Evolutionary conservation across 768 basidiomycete genomes (phyloP), one percentile per base, ranked within the genome.

Genomic region (Mycena belliarum): DNA sequence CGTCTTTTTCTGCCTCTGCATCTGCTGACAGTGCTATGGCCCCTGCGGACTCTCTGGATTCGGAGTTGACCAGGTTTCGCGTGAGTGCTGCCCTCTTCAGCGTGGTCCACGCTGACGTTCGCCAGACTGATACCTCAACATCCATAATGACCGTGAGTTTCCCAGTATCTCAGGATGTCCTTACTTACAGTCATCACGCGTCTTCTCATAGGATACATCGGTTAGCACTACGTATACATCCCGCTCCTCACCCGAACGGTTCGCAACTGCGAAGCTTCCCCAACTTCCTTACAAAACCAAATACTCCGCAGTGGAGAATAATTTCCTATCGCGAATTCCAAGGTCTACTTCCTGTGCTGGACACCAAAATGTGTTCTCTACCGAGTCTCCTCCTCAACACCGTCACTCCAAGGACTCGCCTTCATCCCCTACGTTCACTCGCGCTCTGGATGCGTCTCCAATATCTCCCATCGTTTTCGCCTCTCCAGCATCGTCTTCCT

Each of bases 401-500:
- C 57, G 51, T 14, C 23, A 40, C 16, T 21, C 29, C 41, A 54
- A 46, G 35, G 57, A 33, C 8, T 63, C 57, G 4, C 43, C 57
- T 11, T 47, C 63, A 25, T 57, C 60, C 9, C 20, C 49, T 21
- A 47, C 32, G 23, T 16, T 41, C n/a, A 23, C 8, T 42, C 42
- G 43, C n/a, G 43, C 28, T 12, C 45, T 57, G 11, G 51, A 37
- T 41, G 20, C n/a, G 8, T 47, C 65, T 38, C 63, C 60, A 2
- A 35, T 57, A 16, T 66, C 67, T 7, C 65, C 67, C 18, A 68
- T 68, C 10, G 50, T 68, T 6, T 68, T 72, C 52, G 63, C 69
- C 14, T 73, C 70, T 14, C 72, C 70, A 14, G 57, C 66, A 7
- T 71, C 68, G 18, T 70, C 68, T 28, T 18, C 62, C 15, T 57